Evolutionary conservation across 805 yeast genomes (phyloP).

Genomic region (Pichia phayaonensis): DNA sequence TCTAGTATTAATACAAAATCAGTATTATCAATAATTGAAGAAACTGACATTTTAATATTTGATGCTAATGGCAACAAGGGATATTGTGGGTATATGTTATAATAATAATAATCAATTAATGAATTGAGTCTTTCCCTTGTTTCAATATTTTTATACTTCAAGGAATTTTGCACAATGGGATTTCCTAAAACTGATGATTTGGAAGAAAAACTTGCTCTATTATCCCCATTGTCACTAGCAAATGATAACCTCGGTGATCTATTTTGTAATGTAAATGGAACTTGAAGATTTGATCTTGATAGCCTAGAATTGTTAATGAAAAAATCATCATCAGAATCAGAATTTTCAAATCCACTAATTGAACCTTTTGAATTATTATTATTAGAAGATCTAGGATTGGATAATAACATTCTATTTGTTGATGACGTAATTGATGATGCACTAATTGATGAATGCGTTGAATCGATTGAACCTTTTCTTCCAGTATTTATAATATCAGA

Average conservation of each 20-base stretch:
- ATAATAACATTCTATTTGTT: neutral
- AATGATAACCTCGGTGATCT: conserved; percentile 17
- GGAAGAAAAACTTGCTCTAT: conserved; percentile 18
- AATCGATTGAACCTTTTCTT: conserved; percentile 39
- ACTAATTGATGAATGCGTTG: conserved; percentile 32
- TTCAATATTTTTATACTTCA: neutral
- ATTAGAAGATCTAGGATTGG: neutral
- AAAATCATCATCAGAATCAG: conserved; percentile 31
- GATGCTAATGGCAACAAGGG: conserved; percentile 37
- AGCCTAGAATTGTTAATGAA: conserved; percentile 10
- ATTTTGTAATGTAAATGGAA: conserved; percentile 15
- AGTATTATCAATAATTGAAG: conserved; percentile 21
- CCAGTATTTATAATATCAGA: conserved; percentile 3
- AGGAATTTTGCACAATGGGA: neutral
- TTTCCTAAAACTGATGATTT: neutral
- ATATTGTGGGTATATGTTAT: conserved; percentile 35
- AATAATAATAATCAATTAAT: conserved; percentile 31
- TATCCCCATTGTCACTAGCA: conserved; percentile 15
- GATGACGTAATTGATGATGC: neutral
- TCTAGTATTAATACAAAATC: conserved; percentile 30
- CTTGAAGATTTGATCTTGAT: conserved; percentile 18
- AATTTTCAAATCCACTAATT: conserved; percentile 15
- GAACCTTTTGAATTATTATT: neutral
- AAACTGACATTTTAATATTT: conserved; percentile 21
- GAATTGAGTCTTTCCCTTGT: neutral